phyloP scores from a whole-genome alignment of 345 rosid genomes.

The Alliaria petiolata region DNA sequence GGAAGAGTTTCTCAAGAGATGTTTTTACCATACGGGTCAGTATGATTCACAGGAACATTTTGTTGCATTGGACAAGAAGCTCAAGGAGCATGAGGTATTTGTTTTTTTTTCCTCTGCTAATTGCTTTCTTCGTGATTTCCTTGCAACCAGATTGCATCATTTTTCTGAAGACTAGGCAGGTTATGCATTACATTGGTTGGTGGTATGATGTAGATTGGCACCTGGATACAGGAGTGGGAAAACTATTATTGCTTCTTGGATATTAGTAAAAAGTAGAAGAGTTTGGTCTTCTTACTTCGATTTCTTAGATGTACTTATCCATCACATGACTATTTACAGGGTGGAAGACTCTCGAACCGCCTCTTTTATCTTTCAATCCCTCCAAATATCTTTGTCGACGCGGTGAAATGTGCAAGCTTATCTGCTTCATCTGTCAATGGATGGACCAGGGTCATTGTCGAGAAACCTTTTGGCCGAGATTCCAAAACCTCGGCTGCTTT shows the following conservation, averaged over 20 bases:
- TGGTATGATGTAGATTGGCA: not conserved
- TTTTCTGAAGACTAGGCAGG: not conserved
- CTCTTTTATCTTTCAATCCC: conserved; percentile 92
- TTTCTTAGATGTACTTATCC: not conserved
- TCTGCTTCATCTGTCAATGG: conserved; percentile 89
- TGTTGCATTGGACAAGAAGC: conserved; percentile 69
- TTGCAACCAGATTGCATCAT: not conserved
- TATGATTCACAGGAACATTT: conserved; percentile 87
- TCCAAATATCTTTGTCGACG: conserved; percentile 88
- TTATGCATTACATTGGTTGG: not conserved
- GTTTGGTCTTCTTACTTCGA: not conserved
- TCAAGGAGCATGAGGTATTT: conserved; percentile 87
- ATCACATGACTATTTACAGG: conserved; percentile 42
- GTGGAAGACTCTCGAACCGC: conserved; percentile 72
- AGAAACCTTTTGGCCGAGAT: conserved; percentile 98
- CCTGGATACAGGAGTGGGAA: not conserved
- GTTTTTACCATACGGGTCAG: conserved; percentile 96
- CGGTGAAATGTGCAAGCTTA: conserved; percentile 83
- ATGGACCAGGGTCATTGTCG: conserved; percentile 98
- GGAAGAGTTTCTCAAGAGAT: conserved; percentile 91
- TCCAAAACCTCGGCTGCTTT: conserved; percentile 90
- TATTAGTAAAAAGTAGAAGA: not conserved
- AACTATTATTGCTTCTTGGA: not conserved
- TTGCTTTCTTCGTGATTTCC: not conserved
- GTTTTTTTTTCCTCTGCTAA: not conserved